Conservation (phyloP, 2,329 filamentous ascomycete species). For the Massarina eburnea region DNA sequence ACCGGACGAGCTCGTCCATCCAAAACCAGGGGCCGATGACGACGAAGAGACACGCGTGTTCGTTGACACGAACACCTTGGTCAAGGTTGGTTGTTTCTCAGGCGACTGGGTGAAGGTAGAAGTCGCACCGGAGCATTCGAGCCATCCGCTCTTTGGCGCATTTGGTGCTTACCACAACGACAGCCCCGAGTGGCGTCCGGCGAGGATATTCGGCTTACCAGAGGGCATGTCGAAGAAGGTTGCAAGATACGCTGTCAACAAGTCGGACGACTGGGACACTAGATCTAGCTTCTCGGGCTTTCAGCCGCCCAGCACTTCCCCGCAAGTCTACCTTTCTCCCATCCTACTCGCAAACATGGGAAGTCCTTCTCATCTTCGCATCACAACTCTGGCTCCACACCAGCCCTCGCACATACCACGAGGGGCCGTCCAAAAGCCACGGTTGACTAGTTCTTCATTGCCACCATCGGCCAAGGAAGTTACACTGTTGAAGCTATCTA, state of each 20-base stretch:
- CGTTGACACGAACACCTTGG: constrained; percentile 82
- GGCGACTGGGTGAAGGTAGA: constrained; percentile 95
- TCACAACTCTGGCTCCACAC: constrained; percentile 67
- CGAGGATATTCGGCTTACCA: constrained; percentile 84
- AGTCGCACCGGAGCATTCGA: constrained; percentile 70
- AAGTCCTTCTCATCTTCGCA: constrained; percentile 73
- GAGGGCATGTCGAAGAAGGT: constrained; percentile 63
- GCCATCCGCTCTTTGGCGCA: constrained; percentile 68
- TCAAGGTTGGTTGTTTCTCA: constrained; percentile 93
- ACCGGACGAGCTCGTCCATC: constrained; percentile 77
- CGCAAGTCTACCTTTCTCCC: constrained; percentile 73
- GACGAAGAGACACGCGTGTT: constrained; percentile 86
- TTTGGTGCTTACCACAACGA: constrained; percentile 67
- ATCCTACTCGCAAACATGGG: constrained; percentile 85
- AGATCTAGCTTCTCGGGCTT: constrained; percentile 54
- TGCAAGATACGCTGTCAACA: constrained; percentile 58
- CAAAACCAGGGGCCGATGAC: constrained; percentile 80
- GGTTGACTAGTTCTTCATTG: constrained; percentile 47
- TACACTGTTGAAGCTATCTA: constrained; percentile 83
- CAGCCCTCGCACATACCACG: constrained; percentile 41
- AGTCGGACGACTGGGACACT: constrained; percentile 39
- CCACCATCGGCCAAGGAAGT: constrained; percentile 74
- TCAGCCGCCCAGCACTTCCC: constrained; percentile 22
- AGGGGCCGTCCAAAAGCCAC: constrained; percentile 46
- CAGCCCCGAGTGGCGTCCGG: constrained; percentile 71